These are phyloP conservation scores for Davidsoniella australis DNA, from an alignment of 2,329 filamentous ascomycete species.

Conservation along the genomic window DNA sequence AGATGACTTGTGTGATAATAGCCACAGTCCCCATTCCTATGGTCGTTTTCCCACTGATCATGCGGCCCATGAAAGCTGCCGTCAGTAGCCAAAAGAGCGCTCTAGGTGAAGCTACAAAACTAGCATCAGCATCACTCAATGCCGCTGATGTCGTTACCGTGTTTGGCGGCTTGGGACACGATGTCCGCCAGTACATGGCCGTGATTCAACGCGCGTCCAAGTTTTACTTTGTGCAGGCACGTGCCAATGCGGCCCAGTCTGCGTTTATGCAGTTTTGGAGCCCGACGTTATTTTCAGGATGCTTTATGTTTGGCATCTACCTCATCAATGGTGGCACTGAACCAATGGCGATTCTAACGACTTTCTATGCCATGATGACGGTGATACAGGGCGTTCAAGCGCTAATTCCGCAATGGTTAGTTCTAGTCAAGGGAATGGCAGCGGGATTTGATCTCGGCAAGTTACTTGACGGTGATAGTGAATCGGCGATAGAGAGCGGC, in stretches of 20 bases:
- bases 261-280: slow-evolving; percentile 58
- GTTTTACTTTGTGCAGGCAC: slow-evolving; percentile 51
- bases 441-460: slow-evolving; percentile 36
- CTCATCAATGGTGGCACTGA: slow-evolving; percentile 44
- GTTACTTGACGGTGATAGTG: too few relatives aligned
- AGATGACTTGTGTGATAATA: slow-evolving; percentile 63
- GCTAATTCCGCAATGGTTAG: slow-evolving; percentile 53
- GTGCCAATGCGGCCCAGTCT: slow-evolving; percentile 53
- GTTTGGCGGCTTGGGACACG: slow-evolving; percentile 58
- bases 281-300: slow-evolving; percentile 65
- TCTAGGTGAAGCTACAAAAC: slow-evolving; percentile 54
- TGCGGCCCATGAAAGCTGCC: slow-evolving; percentile 42
- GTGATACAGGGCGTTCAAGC: slow-evolving; percentile 60
- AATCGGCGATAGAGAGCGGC: too few relatives aligned
- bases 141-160: slow-evolving; percentile 77
- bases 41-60: slow-evolving; percentile 40
- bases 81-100: slow-evolving; percentile 53
- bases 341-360: slow-evolving; percentile 57
- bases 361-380: slow-evolving; percentile 68
- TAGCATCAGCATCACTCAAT: slow-evolving; percentile 49
- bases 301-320: slow-evolving; percentile 72
- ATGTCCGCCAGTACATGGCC: slow-evolving; percentile 46
- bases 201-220: slow-evolving; percentile 40
- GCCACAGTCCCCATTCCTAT: slow-evolving; percentile 54
- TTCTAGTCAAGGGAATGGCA: slow-evolving; percentile 62